Conservation (phyloP, 1,284 basidiomycete species). For the Rhodotorula glutinis region DNA sequence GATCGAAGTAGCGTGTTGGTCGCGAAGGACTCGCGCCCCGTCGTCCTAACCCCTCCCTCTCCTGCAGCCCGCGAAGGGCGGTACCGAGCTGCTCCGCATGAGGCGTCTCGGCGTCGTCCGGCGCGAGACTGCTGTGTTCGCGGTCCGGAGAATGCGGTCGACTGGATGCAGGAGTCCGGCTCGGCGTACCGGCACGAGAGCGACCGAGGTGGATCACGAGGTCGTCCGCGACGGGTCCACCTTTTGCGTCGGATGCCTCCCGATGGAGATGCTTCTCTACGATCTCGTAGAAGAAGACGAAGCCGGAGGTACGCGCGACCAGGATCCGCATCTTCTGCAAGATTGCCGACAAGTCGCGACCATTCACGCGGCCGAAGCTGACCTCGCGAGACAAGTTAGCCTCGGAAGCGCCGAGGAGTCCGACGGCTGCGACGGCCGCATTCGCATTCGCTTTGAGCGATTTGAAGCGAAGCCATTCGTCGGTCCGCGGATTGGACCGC, state of each 20-base stretch:
- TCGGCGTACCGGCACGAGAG: slow-evolving; percentile 22
- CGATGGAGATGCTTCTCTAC: slow-evolving; percentile 40
- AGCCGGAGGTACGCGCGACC: slow-evolving; percentile 29
- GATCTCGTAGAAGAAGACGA: slow-evolving; percentile 36
- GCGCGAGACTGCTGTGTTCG: not conserved
- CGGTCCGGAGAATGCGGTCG: slow-evolving; percentile 18
- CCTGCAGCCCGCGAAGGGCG: slow-evolving; percentile 12
- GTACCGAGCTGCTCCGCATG: slow-evolving; percentile 12
- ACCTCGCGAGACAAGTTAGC: slow-evolving; percentile 36
- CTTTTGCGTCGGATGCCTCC: slow-evolving; percentile 31
- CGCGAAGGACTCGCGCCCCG: not conserved
- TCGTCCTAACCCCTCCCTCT: not conserved
- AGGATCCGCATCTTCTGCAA: slow-evolving; percentile 27
- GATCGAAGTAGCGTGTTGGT: not conserved
- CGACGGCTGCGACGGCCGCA: slow-evolving; percentile 24
- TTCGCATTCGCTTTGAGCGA: slow-evolving; percentile 14
- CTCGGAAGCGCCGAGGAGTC: slow-evolving; percentile 25
- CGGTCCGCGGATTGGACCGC: slow-evolving; percentile 27
- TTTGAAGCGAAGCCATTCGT: slow-evolving; percentile 36
- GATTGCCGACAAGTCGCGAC: slow-evolving; percentile 30
- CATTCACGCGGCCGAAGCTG: slow-evolving; percentile 26
- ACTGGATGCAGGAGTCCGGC: slow-evolving; percentile 15
- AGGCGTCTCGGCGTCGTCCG: not conserved
- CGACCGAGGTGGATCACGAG: slow-evolving; percentile 33
- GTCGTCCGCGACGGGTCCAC: slow-evolving; percentile 26